Conservation (phyloP, 2,329 filamentous ascomycete genomes). For the Amauroascus verrucosus region DNA sequence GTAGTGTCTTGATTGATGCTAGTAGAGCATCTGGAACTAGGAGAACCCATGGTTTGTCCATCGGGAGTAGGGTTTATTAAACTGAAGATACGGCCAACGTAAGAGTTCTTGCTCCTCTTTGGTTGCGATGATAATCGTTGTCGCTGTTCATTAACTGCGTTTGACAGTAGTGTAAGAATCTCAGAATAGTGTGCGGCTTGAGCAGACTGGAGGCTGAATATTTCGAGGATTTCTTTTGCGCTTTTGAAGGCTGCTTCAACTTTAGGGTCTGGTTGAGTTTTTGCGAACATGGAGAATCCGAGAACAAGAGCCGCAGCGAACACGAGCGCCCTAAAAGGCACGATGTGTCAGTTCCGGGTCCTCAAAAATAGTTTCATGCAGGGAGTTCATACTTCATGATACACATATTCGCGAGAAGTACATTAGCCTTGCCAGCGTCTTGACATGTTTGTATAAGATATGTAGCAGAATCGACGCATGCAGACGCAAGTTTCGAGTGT, state of each 20-base stretch:
- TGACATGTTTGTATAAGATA: slow-evolving; percentile 47
- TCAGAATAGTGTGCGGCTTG: slow-evolving; percentile 50
- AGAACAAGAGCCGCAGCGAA: slow-evolving; percentile 50
- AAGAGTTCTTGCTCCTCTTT: slow-evolving; percentile 22
- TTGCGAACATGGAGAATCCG: slow-evolving; percentile 47
- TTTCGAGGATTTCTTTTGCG: slow-evolving; percentile 42
- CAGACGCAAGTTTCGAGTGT: slow-evolving; percentile 38
- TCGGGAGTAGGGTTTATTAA: slow-evolving; percentile 18
- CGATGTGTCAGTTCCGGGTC: not conserved
- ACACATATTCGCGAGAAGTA: slow-evolving; percentile 48
- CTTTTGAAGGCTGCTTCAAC: slow-evolving; percentile 43
- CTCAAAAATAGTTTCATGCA: not conserved
- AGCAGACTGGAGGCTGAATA: slow-evolving; percentile 41
- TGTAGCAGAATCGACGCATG: slow-evolving; percentile 47
- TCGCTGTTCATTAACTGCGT: slow-evolving; percentile 38
- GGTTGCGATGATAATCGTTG: slow-evolving; percentile 24
- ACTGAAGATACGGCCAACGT: slow-evolving; percentile 31
- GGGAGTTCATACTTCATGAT: slow-evolving; percentile 44
- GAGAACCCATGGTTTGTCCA: slow-evolving; percentile 1
- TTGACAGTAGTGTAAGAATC: slow-evolving; percentile 42
- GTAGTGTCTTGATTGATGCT: slow-evolving; percentile 6
- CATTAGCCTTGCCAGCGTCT: slow-evolving; percentile 37
- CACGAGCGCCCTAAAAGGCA: slow-evolving; percentile 38
- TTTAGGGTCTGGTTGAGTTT: slow-evolving; percentile 37
- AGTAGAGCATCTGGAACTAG: not conserved